Conservation (phyloP, 495 filamentous ascomycete species). For the Neurospora sp. region DNA sequence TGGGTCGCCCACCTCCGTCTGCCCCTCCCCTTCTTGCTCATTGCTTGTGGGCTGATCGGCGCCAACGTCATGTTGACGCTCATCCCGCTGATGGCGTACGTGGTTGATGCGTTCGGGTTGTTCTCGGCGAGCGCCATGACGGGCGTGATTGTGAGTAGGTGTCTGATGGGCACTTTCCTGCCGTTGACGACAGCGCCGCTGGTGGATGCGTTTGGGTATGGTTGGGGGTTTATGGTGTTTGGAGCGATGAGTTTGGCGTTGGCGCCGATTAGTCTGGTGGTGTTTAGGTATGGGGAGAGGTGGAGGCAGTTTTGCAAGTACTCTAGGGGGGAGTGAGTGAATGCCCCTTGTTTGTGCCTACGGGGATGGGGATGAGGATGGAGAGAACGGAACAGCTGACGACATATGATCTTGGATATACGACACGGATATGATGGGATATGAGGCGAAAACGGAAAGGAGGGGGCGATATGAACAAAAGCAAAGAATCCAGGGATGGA, state of each 20-base stretch:
- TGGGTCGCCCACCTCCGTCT: slow-evolving; percentile 32
- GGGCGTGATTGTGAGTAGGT: slow-evolving; percentile 42
- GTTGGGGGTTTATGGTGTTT: slow-evolving; percentile 38
- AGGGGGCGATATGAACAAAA: not conserved
- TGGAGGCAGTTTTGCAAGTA: slow-evolving; percentile 44
- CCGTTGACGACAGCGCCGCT: slow-evolving; percentile 40
- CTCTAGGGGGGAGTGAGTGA: slow-evolving; percentile 1
- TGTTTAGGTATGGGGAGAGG: slow-evolving; percentile 37
- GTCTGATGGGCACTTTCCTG: slow-evolving; percentile 44
- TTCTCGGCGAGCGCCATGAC: slow-evolving; percentile 49
- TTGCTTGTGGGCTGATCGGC: slow-evolving; percentile 34
- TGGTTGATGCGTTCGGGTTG: slow-evolving; percentile 48
- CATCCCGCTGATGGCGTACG: slow-evolving; percentile 43
- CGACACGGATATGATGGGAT: not conserved
- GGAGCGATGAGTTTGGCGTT: slow-evolving; percentile 27
- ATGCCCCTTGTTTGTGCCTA: too few relatives aligned
- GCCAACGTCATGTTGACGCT: slow-evolving; percentile 30
- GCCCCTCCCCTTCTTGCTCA: slow-evolving; percentile 31
- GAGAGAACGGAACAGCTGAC: not conserved
- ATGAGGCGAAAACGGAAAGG: not conserved
- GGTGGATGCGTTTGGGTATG: slow-evolving; percentile 35
- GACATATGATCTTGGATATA: not conserved
- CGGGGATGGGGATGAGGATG: too few relatives aligned
- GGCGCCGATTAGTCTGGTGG: slow-evolving; percentile 40
- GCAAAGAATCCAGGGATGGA: not conserved